Conservation (phyloP, 208 protist genomes). For the Trypanosomatidae sp. region DNA sequence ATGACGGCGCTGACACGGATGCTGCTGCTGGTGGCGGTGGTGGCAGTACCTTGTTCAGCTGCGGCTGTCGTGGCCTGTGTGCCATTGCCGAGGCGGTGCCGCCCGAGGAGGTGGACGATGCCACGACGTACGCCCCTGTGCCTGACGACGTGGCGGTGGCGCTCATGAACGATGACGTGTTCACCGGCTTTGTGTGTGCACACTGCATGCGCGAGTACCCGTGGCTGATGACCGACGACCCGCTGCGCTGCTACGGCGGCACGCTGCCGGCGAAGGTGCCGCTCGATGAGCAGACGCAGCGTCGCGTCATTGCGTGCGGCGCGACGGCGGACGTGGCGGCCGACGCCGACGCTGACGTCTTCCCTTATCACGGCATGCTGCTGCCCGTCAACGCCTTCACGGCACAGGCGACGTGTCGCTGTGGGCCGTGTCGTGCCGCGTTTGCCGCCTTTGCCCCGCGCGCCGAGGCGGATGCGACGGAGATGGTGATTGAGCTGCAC, state of each 20-base stretch:
- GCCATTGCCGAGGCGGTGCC: conserved; percentile 32
- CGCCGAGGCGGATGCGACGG: conserved; percentile 23
- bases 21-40: no score
- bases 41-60: conserved; percentile 28
- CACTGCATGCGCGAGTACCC: conserved; percentile 76
- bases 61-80: conserved; percentile 60
- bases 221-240: conserved; percentile 48
- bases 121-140: conserved; percentile 14
- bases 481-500: conserved; percentile 64
- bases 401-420: conserved; percentile 42
- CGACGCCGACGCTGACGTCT: conserved; percentile 9
- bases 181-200: conserved; percentile 64
- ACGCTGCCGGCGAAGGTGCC: conserved; percentile 20
- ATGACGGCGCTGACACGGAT: conserved; percentile 10
- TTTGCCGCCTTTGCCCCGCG: conserved; percentile 56
- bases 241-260: conserved; percentile 40
- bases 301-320: conserved; percentile 30
- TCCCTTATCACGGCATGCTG: conserved; percentile 65
- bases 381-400: conserved; percentile 52
- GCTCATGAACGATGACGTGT: conserved; percentile 69
- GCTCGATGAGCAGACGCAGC: background rate
- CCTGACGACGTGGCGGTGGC: conserved; percentile 19
- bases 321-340: background rate
- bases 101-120: conserved; percentile 20
- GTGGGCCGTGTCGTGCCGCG: conserved; percentile 34